phyloP scores from a whole-genome alignment of 2,329 filamentous ascomycete genomes.

The Aspergillus sp. region DNA sequence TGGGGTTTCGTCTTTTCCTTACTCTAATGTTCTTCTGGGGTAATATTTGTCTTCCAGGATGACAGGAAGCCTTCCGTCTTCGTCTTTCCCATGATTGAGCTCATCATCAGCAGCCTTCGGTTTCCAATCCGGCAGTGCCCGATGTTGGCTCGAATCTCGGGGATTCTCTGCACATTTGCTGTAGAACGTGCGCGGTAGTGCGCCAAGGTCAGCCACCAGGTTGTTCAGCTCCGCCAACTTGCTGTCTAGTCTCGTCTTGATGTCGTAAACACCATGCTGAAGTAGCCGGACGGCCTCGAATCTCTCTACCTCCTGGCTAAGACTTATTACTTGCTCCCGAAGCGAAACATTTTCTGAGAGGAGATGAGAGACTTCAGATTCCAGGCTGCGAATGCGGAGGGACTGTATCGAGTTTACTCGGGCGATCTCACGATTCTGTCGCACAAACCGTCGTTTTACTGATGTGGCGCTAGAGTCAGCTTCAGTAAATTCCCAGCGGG shows the following conservation, averaged over 20 bases:
- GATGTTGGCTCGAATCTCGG: conserved; percentile 12
- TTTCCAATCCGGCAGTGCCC: conserved; percentile 14
- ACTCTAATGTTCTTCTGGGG: conserved; percentile 59
- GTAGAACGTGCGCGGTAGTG: conserved; percentile 37
- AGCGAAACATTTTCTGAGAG: conserved; percentile 62
- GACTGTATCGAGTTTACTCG: conserved; percentile 65
- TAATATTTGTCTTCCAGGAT: conserved; percentile 63
- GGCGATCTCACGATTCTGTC: conserved; percentile 68
- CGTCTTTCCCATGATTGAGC: conserved; percentile 22
- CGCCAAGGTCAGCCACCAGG: conserved; percentile 57
- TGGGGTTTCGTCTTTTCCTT: conserved; percentile 27
- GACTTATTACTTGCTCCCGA: conserved; percentile 58
- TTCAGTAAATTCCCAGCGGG: neutral
- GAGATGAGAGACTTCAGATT: conserved; percentile 62
- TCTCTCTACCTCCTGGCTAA: conserved; percentile 57
- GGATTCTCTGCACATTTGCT: conserved; percentile 21
- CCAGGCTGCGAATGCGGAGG: conserved; percentile 63
- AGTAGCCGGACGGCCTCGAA: conserved; percentile 48
- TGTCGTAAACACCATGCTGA: conserved; percentile 50
- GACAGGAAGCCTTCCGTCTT: conserved; percentile 53
- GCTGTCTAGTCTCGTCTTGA: conserved; percentile 57
- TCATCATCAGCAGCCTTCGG: conserved; percentile 20
- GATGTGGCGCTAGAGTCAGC: neutral
- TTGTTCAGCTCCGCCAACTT: conserved; percentile 59
- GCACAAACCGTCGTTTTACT: conserved; percentile 66